Evolutionary conservation across 106 monocot genomes (phyloP), one percentile per base, ranked within the genome.

Genomic region (Dioscorea zingiberensis): DNA sequence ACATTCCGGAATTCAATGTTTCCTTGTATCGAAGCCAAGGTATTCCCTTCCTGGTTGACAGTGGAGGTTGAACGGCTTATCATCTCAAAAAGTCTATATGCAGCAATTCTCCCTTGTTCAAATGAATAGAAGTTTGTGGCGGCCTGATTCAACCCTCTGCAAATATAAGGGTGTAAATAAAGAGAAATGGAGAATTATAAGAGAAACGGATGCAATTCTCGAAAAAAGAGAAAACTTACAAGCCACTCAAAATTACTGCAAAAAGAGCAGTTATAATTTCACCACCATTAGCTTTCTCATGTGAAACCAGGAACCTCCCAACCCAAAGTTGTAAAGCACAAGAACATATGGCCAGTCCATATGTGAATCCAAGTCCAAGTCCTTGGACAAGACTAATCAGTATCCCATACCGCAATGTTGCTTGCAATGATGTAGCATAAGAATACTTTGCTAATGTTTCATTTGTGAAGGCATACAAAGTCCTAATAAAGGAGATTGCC

Each of bases 41-140:
- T 84, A 46, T 71, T 81, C 23, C 98, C 98, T 32, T 93, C 93
- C 32, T 98, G 89, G 74, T 87, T 93, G 45, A 87, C 84, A 64
- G 74, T 77, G 59, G 92, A 93, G 18, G 82, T 79, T 67, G 98
- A 98, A 55, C 98, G 85, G 60, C 93, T 98, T 80, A 98, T 98
- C 98, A 98, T 98, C 80, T 98, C 98, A 84, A 75, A 98, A 28
- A 98, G 89, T 73, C 98, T 89, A 75, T 93, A 98, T 70, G 98
- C 98, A 57, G 98, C 93, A 75, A 98, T 98, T 74, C 98, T 81
- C 22, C 98, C 93, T 86, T 98, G 98, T 71, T 98, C 98, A 74
- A 98, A 98, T 47, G 98, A 89, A 72, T 98, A 98, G 76, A 98
- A 98, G 66, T 98, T 98, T 27, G 98, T 98, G 8, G 98, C 98